Base-by-base conservation (phyloP, 495 filamentous ascomycete genomes). In the Lepidopterella palustris region DNA sequence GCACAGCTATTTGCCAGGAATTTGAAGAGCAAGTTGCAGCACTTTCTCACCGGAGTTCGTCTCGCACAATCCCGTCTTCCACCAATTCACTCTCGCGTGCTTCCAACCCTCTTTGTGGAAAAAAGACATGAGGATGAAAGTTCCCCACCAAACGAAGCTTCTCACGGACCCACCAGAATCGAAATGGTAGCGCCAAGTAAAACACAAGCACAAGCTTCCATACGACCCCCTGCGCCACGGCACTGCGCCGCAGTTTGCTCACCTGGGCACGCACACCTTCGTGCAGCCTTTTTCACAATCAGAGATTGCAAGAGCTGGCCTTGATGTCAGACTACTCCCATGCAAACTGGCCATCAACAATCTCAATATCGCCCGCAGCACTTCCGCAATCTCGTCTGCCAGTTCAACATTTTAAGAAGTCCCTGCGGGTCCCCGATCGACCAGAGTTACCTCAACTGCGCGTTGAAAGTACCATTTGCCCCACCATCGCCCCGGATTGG, bases 131-230 rank as follows among this genome's bases (percentile, higher is more conserved):
- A 47, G 18, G 21, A 8, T 32, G 42, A 21, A 3, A 9, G n/a
- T 35, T 55, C 61, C 61, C 61, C 57, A 57, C 57, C 61, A 55
- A 57, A 39, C 57, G 45, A 59, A 57, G 31, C 57, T 49, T 27
- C 50, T 18, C 29, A 25, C 21, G 45, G 29, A 27, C 45, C 53
- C 27, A 18, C 8, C 56, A 57, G 24, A 55, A 55, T 49, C 47
- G 53, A 59, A 62, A 59, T 66, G 63, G n/a, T n/a, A n/a, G 59
- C 56, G 51, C 55, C 59, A 53, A 52, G 49, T 55, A 59, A 66
- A 59, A 66, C 59, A 62, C 51, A 51, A 18, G 20, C 21, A 24
- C 23, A 9, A 26, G 4, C 45, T 4, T 3, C 11, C 45, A 8
- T n/a, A 39, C 8, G n/a, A n/a, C 45, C 45, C 45, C 47, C 47